phyloP scores from a whole-genome alignment of 2,329 filamentous ascomycete species.

The Tothia fuscella region DNA sequence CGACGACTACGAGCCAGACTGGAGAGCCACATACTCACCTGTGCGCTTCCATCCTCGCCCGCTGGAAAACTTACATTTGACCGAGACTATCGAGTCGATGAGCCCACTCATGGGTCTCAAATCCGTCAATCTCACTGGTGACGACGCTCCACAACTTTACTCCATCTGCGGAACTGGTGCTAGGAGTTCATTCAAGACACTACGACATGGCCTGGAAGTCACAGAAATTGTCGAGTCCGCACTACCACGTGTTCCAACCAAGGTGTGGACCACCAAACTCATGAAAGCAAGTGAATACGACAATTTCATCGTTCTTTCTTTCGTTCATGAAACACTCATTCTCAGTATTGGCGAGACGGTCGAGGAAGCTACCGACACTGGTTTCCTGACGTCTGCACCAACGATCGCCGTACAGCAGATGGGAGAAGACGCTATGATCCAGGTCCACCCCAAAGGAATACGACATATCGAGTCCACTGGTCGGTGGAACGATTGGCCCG shows the following conservation, averaged over 20 bases:
- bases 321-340: slow-evolving; percentile 79
- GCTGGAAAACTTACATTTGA: slow-evolving; percentile 65
- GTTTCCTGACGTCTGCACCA: slow-evolving; percentile 77
- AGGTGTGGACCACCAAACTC: slow-evolving; percentile 92
- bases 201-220: slow-evolving; percentile 87
- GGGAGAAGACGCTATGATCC: slow-evolving; percentile 82
- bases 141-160: slow-evolving; percentile 95
- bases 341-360: slow-evolving; percentile 94
- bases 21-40: not conserved
- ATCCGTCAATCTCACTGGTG: slow-evolving; percentile 77
- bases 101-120: slow-evolving; percentile 88
- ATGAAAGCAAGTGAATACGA: slow-evolving; percentile 73
- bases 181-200: slow-evolving; percentile 76
- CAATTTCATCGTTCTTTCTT: slow-evolving; percentile 90
- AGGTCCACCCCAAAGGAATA: slow-evolving; percentile 94
- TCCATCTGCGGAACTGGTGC: slow-evolving; percentile 81
- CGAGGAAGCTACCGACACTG: slow-evolving; percentile 87
- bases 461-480: slow-evolving; percentile 70
- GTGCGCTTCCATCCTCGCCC: slow-evolving; percentile 1
- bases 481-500: slow-evolving; percentile 82
- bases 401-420: slow-evolving; percentile 90
- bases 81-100: slow-evolving; percentile 77
- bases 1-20: slow-evolving; percentile 57
- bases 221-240: slow-evolving; percentile 94
- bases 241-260: slow-evolving; percentile 73